Percentiles rank a stretch among this genome's conserved stretches.
These are phyloP conservation scores for Powellomyces hirtus DNA, from an alignment of 192 early-diverging fungal species.

Conservation along the genomic window DNA sequence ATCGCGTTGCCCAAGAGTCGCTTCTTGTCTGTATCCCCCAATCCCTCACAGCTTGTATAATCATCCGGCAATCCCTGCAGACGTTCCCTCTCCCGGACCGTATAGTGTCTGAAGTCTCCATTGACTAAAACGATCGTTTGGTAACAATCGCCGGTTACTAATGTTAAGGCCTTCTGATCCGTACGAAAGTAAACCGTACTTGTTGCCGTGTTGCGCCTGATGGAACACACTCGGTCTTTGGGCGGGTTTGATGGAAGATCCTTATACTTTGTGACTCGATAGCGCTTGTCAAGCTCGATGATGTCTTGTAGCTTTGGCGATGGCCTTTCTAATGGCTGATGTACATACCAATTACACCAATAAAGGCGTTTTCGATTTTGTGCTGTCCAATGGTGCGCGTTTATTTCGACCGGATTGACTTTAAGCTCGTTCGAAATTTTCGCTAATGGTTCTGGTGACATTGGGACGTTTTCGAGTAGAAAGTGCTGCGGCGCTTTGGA, in stretches of 20 bases:
- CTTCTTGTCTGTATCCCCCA: neutral
- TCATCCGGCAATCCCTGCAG: neutral
- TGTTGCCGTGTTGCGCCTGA: neutral
- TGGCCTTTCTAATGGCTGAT: neutral
- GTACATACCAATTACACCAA: slow-evolving; percentile 8
- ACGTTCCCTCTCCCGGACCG: neutral
- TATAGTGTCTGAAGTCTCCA: slow-evolving; percentile 4
- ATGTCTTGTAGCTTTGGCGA: neutral
- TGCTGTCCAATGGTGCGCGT: slow-evolving; percentile 6
- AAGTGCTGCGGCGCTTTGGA: slow-evolving; percentile 5
- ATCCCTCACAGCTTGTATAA: neutral
- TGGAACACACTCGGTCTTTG: neutral
- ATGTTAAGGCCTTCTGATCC: neutral
- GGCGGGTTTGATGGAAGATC: neutral
- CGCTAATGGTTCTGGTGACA: neutral
- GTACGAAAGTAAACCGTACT: neutral
- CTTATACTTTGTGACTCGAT: neutral
- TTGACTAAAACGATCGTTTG: slow-evolving; percentile 1
- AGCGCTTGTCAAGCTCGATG: neutral
- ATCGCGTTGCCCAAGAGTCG: neutral
- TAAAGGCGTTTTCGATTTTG: slow-evolving; percentile 9
- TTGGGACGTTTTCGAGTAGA: slow-evolving; percentile 4
- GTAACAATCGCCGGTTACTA: neutral
- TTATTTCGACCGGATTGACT: neutral
- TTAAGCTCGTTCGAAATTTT: neutral